Conservation (phyloP, 768 basidiomycete genomes). For the Arthromyces matolae region DNA sequence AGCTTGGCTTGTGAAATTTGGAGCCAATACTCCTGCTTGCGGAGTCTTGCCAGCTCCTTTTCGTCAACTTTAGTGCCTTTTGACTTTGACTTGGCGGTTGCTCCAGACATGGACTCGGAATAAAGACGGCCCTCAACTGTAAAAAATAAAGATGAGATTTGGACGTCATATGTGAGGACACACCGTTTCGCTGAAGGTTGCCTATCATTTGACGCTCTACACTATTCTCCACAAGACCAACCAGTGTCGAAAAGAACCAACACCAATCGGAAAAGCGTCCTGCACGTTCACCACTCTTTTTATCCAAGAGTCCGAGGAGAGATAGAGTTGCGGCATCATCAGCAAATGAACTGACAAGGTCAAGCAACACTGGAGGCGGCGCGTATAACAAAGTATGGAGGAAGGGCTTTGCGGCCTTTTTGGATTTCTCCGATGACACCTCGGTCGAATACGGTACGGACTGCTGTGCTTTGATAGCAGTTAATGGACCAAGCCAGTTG, state of each 20-base stretch:
- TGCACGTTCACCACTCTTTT: slow-evolving; percentile 62
- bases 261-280: slow-evolving; percentile 81
- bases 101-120: slow-evolving; percentile 65
- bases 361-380: slow-evolving; percentile 78
- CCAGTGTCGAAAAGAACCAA: slow-evolving; percentile 78
- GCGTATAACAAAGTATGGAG: slow-evolving; percentile 74
- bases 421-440: slow-evolving; percentile 31
- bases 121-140: slow-evolving; percentile 73
- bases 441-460: slow-evolving; percentile 57
- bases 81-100: slow-evolving; percentile 67
- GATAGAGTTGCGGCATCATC: slow-evolving; percentile 82
- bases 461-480: slow-evolving; percentile 67
- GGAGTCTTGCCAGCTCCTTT: slow-evolving; percentile 64
- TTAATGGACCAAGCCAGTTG: slow-evolving; percentile 80
- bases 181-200: slow-evolving; percentile 61
- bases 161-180: slow-evolving; percentile 3
- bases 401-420: slow-evolving; percentile 52
- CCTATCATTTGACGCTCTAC: slow-evolving; percentile 73
- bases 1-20: slow-evolving; percentile 67
- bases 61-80: slow-evolving; percentile 58
- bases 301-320: slow-evolving; percentile 63
- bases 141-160: background rate
- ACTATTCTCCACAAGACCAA: slow-evolving; percentile 78
- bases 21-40: slow-evolving; percentile 75
- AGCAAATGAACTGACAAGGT: slow-evolving; percentile 67